phyloP scores from a whole-genome alignment of 208 protist genomes.

The Borovskyia barvae region DNA sequence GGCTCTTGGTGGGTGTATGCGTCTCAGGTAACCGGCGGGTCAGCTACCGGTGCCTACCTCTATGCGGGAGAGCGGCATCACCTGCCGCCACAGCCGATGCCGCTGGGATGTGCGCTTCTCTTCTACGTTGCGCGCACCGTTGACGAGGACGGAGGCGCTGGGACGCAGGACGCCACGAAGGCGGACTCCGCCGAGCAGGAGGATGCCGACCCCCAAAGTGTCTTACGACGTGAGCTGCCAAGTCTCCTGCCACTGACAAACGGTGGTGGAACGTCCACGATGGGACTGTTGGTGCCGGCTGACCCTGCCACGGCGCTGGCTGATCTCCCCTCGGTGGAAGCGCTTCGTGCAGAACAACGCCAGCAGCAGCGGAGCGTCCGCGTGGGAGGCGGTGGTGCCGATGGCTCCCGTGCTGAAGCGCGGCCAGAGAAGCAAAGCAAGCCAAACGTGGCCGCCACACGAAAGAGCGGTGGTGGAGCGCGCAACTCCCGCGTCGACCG shows the following conservation, averaged over 20 bases:
- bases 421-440: too few relatives aligned
- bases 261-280: not conserved
- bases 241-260: conserved; percentile 1
- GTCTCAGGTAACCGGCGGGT: conserved; percentile 70
- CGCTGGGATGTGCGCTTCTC: conserved; percentile 64
- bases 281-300: conserved; percentile 9
- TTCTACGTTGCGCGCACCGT: conserved; percentile 43
- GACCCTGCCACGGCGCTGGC: conserved; percentile 13
- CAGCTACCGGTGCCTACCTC: conserved; percentile 53
- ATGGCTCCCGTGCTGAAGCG: too few relatives aligned
- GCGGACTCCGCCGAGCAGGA: not conserved
- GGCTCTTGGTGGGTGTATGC: conserved; percentile 95
- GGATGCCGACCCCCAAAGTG: not conserved
- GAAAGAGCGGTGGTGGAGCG: conserved; percentile 1
- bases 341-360: conserved; percentile 22
- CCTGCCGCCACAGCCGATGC: conserved; percentile 83
- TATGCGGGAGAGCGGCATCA: conserved; percentile 91
- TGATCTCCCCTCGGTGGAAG: conserved; percentile 28
- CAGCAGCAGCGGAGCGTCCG: conserved; percentile 2
- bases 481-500: conserved; percentile 21
- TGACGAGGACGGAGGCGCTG: not conserved
- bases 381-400: not conserved
- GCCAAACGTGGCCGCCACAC: too few relatives aligned
- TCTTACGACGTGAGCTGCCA: conserved; percentile 16
- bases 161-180: not conserved